These are phyloP conservation scores for Elymus sibiricus DNA, from an alignment of 176 grass and related monocot genomes.

Conservation along the genomic window DNA sequence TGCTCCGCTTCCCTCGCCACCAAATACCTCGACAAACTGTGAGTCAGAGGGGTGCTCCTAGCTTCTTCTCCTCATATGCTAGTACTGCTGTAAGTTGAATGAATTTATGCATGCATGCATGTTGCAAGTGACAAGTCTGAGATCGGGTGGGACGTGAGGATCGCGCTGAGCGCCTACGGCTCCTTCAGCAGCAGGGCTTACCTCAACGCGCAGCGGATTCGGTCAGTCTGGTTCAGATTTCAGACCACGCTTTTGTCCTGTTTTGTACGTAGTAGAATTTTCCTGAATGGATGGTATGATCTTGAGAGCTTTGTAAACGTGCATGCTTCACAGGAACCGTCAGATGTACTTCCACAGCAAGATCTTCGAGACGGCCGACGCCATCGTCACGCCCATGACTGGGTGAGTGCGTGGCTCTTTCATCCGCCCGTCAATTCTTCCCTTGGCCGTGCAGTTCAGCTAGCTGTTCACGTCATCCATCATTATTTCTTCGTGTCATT, in stretches of 20 bases:
- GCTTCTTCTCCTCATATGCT: too few species aligned
- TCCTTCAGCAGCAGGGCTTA: slow-evolving; percentile 81
- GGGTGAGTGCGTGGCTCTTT: background rate
- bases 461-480: background rate
- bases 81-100: background rate
- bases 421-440: background rate
- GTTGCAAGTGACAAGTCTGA: slow-evolving; percentile 35
- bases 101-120: background rate
- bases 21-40: slow-evolving; percentile 58
- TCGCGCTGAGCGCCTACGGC: slow-evolving; percentile 61
- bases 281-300: background rate
- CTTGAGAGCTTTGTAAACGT: background rate
- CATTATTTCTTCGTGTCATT: background rate
- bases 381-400: slow-evolving; percentile 81
- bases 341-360: slow-evolving; percentile 83
- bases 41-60: background rate
- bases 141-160: slow-evolving; percentile 81
- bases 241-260: background rate
- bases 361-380: slow-evolving; percentile 70
- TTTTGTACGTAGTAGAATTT: too few species aligned
- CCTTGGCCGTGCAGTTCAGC: too few species aligned
- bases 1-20: slow-evolving; percentile 71
- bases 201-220: slow-evolving; percentile 75
- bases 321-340: slow-evolving; percentile 42
- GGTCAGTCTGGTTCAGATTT: slow-evolving; percentile 1